Evolutionary conservation across 805 yeast species (phyloP).

Genomic region (Pichia eremophila): DNA sequence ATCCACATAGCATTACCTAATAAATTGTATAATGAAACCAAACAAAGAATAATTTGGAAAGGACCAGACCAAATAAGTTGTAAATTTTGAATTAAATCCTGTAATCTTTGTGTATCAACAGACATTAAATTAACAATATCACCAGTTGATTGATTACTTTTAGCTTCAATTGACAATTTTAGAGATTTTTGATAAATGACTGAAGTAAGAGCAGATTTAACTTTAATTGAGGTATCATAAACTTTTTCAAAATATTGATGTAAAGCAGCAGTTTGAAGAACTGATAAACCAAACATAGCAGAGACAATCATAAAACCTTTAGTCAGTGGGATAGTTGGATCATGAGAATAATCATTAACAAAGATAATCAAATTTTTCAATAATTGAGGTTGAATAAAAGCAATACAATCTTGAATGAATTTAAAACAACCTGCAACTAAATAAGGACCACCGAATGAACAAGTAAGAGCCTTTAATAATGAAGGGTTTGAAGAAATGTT

Average conservation of each 20-base stretch:
- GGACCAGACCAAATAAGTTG: conserved; percentile 91
- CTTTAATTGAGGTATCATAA: conserved; percentile 68
- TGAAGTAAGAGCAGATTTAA: conserved; percentile 60
- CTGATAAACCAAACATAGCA: conserved; percentile 66
- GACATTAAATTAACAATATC: conserved; percentile 93
- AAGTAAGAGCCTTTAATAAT: conserved; percentile 39
- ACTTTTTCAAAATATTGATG: conserved; percentile 75
- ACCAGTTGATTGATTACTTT: conserved; percentile 69
- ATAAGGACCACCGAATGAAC: conserved; percentile 69
- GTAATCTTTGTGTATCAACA: conserved; percentile 84
- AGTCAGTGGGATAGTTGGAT: conserved; percentile 48
- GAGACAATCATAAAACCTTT: conserved; percentile 68
- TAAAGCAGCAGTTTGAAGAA: conserved; percentile 66
- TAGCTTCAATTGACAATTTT: conserved; percentile 61
- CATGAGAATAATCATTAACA: conserved; percentile 41
- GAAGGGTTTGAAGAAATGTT: conserved; percentile 23
- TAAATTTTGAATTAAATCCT: conserved; percentile 70
- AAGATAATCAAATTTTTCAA: conserved; percentile 56
- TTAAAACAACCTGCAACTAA: conserved; percentile 65
- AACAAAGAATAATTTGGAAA: conserved; percentile 71
- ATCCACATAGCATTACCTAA: conserved; percentile 94
- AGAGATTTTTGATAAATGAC: conserved; percentile 61
- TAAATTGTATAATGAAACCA: conserved; percentile 59
- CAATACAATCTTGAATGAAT: conserved; percentile 63
- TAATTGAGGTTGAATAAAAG: conserved; percentile 83